These are phyloP conservation scores for Licmophora abbreviata DNA, from an alignment of 108 stramenopile species.

Conservation along the genomic window DNA sequence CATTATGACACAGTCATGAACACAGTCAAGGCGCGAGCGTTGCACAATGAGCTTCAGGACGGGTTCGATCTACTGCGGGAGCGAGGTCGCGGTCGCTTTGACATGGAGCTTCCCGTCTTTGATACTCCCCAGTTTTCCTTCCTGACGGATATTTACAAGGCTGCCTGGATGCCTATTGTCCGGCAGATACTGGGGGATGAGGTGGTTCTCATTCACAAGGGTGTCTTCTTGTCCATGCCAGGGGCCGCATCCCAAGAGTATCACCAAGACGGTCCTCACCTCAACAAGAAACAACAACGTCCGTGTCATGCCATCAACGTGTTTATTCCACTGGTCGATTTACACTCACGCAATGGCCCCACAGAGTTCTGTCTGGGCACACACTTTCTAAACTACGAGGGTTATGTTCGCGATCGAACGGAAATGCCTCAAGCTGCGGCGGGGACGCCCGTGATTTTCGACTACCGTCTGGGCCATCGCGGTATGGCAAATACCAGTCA, in stretches of 20 bases:
- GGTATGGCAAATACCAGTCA: constrained; percentile 63
- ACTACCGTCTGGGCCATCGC: constrained; percentile 81
- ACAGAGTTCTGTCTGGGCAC: constrained; percentile 83
- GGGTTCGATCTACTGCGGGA: constrained; percentile 87
- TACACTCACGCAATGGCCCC: constrained; percentile 57
- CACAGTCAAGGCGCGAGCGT: constrained; percentile 69
- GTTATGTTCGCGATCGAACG: constrained; percentile 47
- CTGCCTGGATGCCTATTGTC: constrained; percentile 85
- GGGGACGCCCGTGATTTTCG: constrained; percentile 78
- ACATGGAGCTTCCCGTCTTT: constrained; percentile 77
- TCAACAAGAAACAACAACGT: constrained; percentile 57
- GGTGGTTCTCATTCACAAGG: constrained; percentile 73
- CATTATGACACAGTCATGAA: constrained; percentile 81
- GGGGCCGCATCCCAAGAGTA: constrained; percentile 65
- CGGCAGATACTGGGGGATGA: constrained; percentile 69
- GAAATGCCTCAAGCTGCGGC: constrained; percentile 60
- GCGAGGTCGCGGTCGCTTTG: constrained; percentile 76
- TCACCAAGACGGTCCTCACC: constrained; percentile 86
- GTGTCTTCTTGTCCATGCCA: constrained; percentile 72
- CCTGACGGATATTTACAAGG: constrained; percentile 48
- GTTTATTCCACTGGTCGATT: constrained; percentile 81
- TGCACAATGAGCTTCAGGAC: constrained; percentile 68
- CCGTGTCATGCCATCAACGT: constrained; percentile 88
- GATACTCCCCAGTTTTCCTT: constrained; percentile 46
- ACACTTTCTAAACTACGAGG: constrained; percentile 76